These are phyloP conservation scores for Chondrostereum purpureum DNA, from an alignment of 1,284 basidiomycete genomes.

Conservation along the genomic window DNA sequence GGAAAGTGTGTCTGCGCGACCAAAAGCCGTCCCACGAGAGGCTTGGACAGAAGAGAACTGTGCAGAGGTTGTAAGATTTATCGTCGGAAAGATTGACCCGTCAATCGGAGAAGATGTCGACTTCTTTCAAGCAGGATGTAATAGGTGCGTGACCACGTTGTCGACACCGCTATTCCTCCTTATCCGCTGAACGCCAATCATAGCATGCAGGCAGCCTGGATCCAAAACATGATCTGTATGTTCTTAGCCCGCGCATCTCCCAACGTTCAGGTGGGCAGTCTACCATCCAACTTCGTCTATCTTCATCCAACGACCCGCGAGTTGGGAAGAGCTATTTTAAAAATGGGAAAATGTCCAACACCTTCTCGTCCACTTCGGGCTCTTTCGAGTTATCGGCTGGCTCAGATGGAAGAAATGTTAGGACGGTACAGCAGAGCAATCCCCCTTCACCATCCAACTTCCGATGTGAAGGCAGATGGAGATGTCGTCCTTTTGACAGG, in stretches of 20 bases:
- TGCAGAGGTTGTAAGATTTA: no score
- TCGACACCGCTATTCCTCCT: no score
- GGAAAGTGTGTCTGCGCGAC: no score
- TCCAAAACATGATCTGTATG: constrained; percentile 19
- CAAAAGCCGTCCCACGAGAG: no score
- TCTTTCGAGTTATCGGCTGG: no score
- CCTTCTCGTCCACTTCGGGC: no score
- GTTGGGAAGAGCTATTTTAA: constrained; percentile 14
- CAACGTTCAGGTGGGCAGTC: constrained; percentile 9
- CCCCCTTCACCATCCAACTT: not conserved
- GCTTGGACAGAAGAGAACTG: no score
- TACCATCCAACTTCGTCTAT: constrained; percentile 24
- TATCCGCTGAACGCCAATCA: no score
- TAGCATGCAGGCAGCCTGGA: constrained; percentile 19
- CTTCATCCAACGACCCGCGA: constrained; percentile 18
- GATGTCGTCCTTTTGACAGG: constrained; percentile 23
- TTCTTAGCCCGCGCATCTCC: constrained; percentile 13
- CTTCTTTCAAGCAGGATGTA: constrained; percentile 19
- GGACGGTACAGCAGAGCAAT: constrained; percentile 14
- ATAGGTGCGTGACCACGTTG: constrained; percentile 18
- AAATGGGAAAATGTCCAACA: constrained; percentile 10
- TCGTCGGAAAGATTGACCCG: no score
- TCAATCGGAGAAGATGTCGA: constrained; percentile 6
- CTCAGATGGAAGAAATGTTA: constrained; percentile 22
- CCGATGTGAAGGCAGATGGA: not conserved